Conservation (phyloP, 768 basidiomycete genomes). For the Amanita subjunquillea region DNA sequence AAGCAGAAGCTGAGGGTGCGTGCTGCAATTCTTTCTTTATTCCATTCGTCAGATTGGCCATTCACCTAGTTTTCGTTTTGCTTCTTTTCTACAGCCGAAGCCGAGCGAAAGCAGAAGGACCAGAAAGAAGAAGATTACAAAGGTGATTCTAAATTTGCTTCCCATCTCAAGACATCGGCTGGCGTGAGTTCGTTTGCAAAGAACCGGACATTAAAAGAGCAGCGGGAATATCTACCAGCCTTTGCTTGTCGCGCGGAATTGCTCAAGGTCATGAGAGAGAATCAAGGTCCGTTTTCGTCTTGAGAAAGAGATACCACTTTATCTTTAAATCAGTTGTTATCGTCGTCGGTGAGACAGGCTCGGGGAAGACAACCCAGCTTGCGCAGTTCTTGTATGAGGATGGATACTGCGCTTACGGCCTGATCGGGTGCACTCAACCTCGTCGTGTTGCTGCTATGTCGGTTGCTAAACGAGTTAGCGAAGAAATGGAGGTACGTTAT, state of each 20-base stretch:
- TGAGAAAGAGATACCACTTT: not conserved
- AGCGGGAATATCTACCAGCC: conserved; percentile 93
- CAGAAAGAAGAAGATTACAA: conserved; percentile 68
- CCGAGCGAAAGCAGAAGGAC: conserved; percentile 35
- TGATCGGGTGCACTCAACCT: conserved; percentile 96
- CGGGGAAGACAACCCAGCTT: conserved; percentile 96
- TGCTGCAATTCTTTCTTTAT: conserved; percentile 13
- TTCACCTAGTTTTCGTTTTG: conserved; percentile 57
- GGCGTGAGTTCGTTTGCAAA: conserved; percentile 78
- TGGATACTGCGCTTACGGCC: conserved; percentile 81
- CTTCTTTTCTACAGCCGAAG: conserved; percentile 40
- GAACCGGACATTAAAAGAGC: conserved; percentile 81
- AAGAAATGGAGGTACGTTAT: conserved; percentile 87
- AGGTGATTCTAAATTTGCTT: conserved; percentile 96
- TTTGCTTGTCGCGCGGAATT: conserved; percentile 96
- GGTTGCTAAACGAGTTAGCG: conserved; percentile 98
- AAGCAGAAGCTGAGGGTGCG: conserved; percentile 86
- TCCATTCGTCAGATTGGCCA: conserved; percentile 47
- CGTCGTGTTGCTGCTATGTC: conserved; percentile 99
- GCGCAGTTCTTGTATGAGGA: conserved; percentile 96
- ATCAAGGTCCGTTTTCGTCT: conserved; percentile 61
- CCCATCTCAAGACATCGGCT: conserved; percentile 72
- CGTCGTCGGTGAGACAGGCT: conserved; percentile 99
- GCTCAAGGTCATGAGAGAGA: conserved; percentile 80
- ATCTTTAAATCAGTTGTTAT: conserved; percentile 55